These are phyloP conservation scores for Ulmus americana DNA, from an alignment of 331 rosid genomes.

Conservation along the genomic window DNA sequence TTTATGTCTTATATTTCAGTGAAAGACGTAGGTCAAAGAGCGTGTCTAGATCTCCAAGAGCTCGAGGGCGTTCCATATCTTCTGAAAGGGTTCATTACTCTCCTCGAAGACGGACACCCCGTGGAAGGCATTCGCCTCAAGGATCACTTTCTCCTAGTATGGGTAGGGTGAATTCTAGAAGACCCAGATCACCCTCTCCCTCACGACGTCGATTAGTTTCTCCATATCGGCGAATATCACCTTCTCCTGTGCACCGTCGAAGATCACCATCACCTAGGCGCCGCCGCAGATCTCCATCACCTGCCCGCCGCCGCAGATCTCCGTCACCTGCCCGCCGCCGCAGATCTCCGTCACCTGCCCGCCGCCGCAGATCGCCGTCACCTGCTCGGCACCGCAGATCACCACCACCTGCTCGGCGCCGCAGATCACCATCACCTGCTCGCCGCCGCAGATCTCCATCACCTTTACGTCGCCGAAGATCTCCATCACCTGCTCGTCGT, in stretches of 20 bases:
- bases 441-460: conserved; percentile 27
- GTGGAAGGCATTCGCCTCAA: conserved; percentile 45
- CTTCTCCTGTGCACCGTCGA: conserved; percentile 24
- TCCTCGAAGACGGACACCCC: conserved; percentile 49
- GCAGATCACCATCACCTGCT: conserved; percentile 21
- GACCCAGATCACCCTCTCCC: conserved; percentile 50
- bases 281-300: conserved; percentile 43
- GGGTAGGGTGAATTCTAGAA: conserved; percentile 45
- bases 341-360: conserved; percentile 40
- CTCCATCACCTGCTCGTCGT: conserved; percentile 17
- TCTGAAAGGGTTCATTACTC: conserved; percentile 40
- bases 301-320: conserved; percentile 33
- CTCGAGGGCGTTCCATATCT: conserved; percentile 43
- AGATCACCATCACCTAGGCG: conserved; percentile 46
- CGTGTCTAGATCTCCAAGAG: conserved; percentile 53
- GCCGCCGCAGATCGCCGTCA: conserved; percentile 28
- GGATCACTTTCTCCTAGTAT: conserved; percentile 41
- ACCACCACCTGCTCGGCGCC: conserved; percentile 22
- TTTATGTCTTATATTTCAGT: conserved; percentile 16
- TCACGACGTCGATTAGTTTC: conserved; percentile 31
- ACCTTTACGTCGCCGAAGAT: conserved; percentile 17
- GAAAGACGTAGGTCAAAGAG: conserved; percentile 51
- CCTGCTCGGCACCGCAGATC: conserved; percentile 21
- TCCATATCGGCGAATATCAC: conserved; percentile 30
- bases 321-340: conserved; percentile 28